Conservation (phyloP, 2,329 filamentous ascomycete genomes). For the Colletotrichum lini region DNA sequence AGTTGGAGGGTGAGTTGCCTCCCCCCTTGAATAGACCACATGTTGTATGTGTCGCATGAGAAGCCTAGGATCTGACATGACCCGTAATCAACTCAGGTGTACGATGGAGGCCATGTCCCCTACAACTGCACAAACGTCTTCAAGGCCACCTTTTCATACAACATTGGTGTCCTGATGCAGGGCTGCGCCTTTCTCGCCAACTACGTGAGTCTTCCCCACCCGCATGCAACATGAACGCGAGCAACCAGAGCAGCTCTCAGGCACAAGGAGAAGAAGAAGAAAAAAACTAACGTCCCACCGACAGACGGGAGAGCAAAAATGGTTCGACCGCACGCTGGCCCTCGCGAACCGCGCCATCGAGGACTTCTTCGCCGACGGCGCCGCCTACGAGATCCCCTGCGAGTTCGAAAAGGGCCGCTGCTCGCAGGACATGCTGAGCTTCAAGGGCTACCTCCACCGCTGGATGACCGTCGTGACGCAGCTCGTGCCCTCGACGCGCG, state of each 20-base stretch:
- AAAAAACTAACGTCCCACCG: neutral
- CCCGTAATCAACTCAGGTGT: conserved; percentile 58
- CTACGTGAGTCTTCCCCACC: conserved; percentile 48
- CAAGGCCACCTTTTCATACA: conserved; percentile 69
- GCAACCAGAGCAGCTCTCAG: conserved; percentile 36
- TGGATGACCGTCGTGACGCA: conserved; percentile 75
- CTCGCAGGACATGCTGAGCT: conserved; percentile 79
- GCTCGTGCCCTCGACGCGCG: conserved; percentile 70
- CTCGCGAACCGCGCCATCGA: conserved; percentile 64
- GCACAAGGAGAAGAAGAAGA: too few species aligned
- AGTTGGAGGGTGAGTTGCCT: conserved; percentile 55
- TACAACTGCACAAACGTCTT: conserved; percentile 68
- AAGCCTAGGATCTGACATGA: neutral
- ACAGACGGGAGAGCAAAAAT: conserved; percentile 55
- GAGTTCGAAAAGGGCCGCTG: conserved; percentile 70
- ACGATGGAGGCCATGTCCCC: conserved; percentile 67
- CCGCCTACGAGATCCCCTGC: conserved; percentile 77
- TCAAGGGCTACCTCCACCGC: conserved; percentile 78
- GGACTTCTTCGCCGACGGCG: conserved; percentile 65
- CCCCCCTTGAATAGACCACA: too few species aligned
- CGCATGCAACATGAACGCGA: conserved; percentile 65
- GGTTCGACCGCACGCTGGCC: conserved; percentile 66
- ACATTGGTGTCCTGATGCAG: conserved; percentile 65
- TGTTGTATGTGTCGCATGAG: neutral
- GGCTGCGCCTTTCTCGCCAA: conserved; percentile 74